Percentiles rank a stretch among this genome's conserved stretches.
Evolutionary conservation across 345 rosid genomes (phyloP).

Genomic region (Aquilaria sinensis): DNA sequence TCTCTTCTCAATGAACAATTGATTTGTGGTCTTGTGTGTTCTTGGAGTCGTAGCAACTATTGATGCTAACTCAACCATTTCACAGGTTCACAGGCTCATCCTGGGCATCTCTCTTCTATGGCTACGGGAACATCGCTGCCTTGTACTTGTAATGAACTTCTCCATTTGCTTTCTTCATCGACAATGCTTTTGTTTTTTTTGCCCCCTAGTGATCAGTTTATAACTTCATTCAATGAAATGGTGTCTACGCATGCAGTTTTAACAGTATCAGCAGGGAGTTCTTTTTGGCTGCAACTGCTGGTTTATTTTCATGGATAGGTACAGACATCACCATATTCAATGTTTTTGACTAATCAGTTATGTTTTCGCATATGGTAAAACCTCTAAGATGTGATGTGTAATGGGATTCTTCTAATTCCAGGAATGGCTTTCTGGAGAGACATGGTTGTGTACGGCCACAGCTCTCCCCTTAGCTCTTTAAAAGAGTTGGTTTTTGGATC

Average conservation of each 20-base stretch:
- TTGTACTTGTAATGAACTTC: constrained; percentile 49
- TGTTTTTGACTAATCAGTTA: neutral
- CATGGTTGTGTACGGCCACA: constrained; percentile 47
- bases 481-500: constrained; percentile 58
- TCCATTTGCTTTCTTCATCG: no score
- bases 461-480: constrained; percentile 57
- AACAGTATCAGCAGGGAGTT: constrained; percentile 55
- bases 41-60: neutral
- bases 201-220: no score
- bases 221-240: no score
- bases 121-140: constrained; percentile 82
- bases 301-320: constrained; percentile 85
- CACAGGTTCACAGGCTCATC: constrained; percentile 77
- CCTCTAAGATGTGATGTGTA: no score
- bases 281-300: constrained; percentile 63
- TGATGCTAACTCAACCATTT: constrained; percentile 9
- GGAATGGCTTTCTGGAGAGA: constrained; percentile 80
- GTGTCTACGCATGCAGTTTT: constrained; percentile 29
- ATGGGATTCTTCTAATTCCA: constrained; percentile 10
- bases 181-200: no score
- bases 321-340: neutral
- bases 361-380: no score
- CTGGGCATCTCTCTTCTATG: constrained; percentile 84
- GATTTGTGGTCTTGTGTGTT: no score
- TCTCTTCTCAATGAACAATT: no score